Evolutionary conservation across 2,329 filamentous ascomycete species (phyloP).

Genomic region (Metarhizium brunneum): DNA sequence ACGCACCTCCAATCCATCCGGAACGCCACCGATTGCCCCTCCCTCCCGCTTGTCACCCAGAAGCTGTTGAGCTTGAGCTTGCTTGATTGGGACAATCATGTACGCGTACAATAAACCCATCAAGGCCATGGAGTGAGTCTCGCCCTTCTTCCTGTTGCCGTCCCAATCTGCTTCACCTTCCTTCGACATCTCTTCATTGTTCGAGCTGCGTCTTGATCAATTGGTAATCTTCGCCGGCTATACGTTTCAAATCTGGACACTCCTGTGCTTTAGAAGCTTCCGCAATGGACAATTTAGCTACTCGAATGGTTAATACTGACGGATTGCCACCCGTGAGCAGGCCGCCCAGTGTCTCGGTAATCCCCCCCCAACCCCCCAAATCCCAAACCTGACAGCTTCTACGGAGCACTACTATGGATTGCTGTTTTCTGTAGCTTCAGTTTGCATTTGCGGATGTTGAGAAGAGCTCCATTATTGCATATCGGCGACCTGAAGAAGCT

Average conservation of each 20-base stretch:
- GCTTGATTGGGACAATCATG: constrained; percentile 14
- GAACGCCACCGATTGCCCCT: constrained; percentile 3
- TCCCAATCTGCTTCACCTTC: constrained; percentile 1
- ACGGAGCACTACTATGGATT: too few relatives aligned
- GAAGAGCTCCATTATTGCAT: too few relatives aligned
- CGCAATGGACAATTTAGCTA: constrained; percentile 5
- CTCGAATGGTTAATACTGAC: constrained; percentile 12
- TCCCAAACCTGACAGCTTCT: too few relatives aligned
- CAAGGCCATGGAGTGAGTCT: constrained; percentile 28
- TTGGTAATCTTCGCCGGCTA: neutral
- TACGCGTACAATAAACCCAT: constrained; percentile 29
- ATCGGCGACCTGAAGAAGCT: too few relatives aligned
- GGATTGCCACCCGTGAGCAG: constrained; percentile 17
- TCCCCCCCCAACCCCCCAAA: constrained; percentile 1
- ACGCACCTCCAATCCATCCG: neutral
- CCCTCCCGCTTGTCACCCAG: neutral
- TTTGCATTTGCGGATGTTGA: too few relatives aligned
- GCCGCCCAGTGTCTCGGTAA: constrained; percentile 24
- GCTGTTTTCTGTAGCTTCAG: too few relatives aligned
- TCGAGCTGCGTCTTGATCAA: neutral
- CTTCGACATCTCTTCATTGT: neutral
- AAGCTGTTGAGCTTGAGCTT: constrained; percentile 1
- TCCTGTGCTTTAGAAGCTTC: neutral
- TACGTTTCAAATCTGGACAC: neutral
- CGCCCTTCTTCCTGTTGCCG: constrained; percentile 3